Base-by-base conservation (phyloP, 192 early-diverging fungal genomes). In the Gryganskiella cystojenkinii region DNA sequence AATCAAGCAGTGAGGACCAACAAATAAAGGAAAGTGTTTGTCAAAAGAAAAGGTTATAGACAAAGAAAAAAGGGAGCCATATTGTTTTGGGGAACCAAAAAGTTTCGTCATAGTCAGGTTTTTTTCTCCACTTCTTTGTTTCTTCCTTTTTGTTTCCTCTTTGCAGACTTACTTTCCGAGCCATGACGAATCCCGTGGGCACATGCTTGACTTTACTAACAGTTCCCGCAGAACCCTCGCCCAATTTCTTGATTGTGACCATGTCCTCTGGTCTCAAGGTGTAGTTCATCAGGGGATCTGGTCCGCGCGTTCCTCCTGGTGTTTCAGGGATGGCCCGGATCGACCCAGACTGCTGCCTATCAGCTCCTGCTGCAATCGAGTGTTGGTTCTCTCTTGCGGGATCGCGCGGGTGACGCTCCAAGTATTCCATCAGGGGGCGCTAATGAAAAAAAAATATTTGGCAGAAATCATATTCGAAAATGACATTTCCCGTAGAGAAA, bases 161-260 rank as follows among this genome's bases (percentile, higher is more conserved):
- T 4, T n/a, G n/a, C 8, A 35, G 67, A 60, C 68, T 79, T 79
- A 95, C 94, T 86, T 99, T 99, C 47, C 94, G 89, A 14, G 98
- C 98, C 95, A 99, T 96, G 31, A 98, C 85, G 27, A 86, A 86
- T 14, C 81, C 80, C 25, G 86, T 89, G 30, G 93, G 93, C 51
- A 79, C 67, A 80, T 98, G 92, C 64, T 85, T 69, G 19, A 97
- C 94, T 81, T 94, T 94, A 35, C 91, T 84, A 28, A 99, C 98
- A 2, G 96, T 96, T 22, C 81, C 81, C 46, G 95, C 95, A 28
- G 93, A 92, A 3, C 98, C 98, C 34, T 96, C 93, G 45, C 98
- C 98, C 40, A 99, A 82, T 67, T 94, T 92, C 19, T 85, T 70
- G 47, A 93, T 70, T 11, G 91, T 85, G 31, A 88, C 81, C 61